Evolutionary conservation across 2,329 filamentous ascomycete species (phyloP).

Genomic region (Colletotrichum gigasporum): DNA sequence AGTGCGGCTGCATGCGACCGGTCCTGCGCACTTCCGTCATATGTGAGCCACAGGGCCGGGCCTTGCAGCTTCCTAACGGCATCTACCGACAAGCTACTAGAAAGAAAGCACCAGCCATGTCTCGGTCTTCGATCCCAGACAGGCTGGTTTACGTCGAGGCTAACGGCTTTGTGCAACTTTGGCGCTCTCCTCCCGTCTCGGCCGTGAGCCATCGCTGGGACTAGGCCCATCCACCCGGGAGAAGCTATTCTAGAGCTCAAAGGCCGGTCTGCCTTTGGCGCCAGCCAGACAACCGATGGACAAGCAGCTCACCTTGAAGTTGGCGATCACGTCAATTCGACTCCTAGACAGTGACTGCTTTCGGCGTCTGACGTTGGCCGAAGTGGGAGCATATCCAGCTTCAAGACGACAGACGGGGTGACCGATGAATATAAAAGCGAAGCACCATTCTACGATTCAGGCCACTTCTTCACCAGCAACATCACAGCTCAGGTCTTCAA

Average conservation of each 20-base stretch:
- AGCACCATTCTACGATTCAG: not conserved
- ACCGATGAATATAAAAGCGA: not conserved
- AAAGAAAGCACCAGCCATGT: not conserved
- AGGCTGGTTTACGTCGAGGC: not conserved
- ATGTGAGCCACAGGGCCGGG: not conserved
- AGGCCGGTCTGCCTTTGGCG: not conserved
- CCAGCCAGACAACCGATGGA: not conserved
- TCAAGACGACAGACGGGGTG: not conserved
- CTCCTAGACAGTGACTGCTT: not conserved
- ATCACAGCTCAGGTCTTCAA: conserved; percentile 12
- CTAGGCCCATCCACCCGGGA: not conserved
- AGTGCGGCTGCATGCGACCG: conserved; percentile 17
- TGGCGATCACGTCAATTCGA: not conserved
- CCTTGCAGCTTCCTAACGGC: not conserved
- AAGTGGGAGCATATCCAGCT: not conserved
- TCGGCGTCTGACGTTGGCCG: not conserved
- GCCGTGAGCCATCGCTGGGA: not conserved
- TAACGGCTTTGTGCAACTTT: conserved; percentile 1
- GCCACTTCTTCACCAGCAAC: not conserved
- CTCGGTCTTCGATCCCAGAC: not conserved
- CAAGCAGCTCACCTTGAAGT: not conserved
- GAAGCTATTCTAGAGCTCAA: not conserved
- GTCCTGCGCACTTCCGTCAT: conserved; percentile 5
- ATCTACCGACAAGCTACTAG: not conserved
- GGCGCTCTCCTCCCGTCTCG: conserved; percentile 5